phyloP scores from a whole-genome alignment of 345 rosid species.

The Anacardium occidentale region DNA sequence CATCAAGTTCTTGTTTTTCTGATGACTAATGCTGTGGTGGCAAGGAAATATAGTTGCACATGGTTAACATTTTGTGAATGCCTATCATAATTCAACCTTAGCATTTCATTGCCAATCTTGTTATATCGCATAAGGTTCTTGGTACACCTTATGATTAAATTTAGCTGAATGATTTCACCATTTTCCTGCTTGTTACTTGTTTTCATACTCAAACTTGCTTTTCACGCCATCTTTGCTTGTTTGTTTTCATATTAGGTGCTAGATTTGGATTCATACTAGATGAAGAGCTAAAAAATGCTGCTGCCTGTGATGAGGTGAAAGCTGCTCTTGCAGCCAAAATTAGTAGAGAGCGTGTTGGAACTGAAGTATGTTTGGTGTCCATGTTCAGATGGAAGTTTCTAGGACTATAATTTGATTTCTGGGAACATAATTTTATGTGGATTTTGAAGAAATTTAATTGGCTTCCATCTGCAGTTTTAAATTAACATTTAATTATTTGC shows the following conservation, averaged over 20 bases:
- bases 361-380: constrained; percentile 55
- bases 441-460: not conserved
- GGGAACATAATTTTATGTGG: not conserved
- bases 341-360: constrained; percentile 90
- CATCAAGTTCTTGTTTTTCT: not conserved
- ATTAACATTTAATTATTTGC: constrained; percentile 17
- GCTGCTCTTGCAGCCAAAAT: constrained; percentile 80
- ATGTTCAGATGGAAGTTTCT: constrained; percentile 7
- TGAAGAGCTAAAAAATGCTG: constrained; percentile 74
- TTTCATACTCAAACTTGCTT: not conserved
- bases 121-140: not conserved
- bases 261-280: constrained; percentile 74
- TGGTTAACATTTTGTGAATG: not conserved
- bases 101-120: not conserved
- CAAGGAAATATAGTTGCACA: not conserved
- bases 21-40: not conserved
- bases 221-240: constrained; percentile 10
- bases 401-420: constrained; percentile 18
- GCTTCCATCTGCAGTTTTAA: not conserved
- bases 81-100: not conserved
- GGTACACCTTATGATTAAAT: not conserved
- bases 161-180: not conserved
- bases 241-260: constrained; percentile 60
- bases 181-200: not conserved
- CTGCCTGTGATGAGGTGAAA: constrained; percentile 72